Conservation (phyloP, 176 grass and related monocot genomes). For the Aechmea fasciata region DNA sequence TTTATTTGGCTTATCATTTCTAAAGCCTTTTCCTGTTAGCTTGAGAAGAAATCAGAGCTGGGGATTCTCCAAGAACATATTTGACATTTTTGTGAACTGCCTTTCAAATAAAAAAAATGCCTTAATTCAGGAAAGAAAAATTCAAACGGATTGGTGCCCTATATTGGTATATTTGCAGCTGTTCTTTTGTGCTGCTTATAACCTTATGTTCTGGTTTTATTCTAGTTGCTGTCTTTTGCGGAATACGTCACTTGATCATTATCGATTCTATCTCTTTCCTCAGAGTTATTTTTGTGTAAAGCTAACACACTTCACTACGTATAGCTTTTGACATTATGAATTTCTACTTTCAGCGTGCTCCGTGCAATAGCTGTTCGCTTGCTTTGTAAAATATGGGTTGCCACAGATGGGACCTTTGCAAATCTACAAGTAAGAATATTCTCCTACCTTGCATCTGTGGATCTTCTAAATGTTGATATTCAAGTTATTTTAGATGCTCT, state of each 20-base stretch:
- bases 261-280: neutral
- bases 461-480: neutral
- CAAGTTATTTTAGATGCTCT: too few species aligned
- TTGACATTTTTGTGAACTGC: neutral
- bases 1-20: neutral
- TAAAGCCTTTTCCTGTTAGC: neutral
- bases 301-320: neutral
- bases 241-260: neutral
- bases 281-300: neutral
- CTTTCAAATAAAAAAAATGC: neutral
- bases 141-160: neutral
- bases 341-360: conserved; percentile 33
- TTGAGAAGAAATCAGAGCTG: neutral
- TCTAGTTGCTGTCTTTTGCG: neutral
- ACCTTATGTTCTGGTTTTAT: conserved; percentile 1
- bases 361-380: conserved; percentile 70
- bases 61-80: neutral
- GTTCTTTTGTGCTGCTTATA: neutral
- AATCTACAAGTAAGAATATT: conserved; percentile 79
- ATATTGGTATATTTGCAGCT: neutral
- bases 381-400: conserved; percentile 80
- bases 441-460: neutral
- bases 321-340: neutral
- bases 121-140: too few species aligned
- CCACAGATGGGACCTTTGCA: conserved; percentile 68